phyloP scores from a whole-genome alignment of 129 eudicot genomes.

The Solidago caesia region DNA sequence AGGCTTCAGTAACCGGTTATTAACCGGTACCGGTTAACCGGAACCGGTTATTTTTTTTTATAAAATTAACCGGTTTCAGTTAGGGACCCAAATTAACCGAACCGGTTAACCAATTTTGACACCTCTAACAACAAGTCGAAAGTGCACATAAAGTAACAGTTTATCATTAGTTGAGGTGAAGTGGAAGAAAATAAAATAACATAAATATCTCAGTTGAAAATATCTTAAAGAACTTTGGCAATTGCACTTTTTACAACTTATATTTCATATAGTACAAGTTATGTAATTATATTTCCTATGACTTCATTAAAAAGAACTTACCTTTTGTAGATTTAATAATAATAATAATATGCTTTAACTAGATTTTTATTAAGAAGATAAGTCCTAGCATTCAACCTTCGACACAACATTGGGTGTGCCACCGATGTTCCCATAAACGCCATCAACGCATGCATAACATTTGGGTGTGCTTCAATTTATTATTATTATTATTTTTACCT shows the following conservation, averaged over 20 bases:
- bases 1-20: too few relatives aligned
- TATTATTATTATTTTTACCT: not conserved
- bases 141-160: too few relatives aligned
- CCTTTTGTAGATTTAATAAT: not conserved
- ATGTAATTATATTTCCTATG: too few relatives aligned
- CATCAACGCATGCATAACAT: constrained; percentile 11
- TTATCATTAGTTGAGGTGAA: not conserved
- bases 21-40: too few relatives aligned
- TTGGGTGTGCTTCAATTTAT: not conserved
- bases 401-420: not conserved
- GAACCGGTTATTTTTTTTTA: too few relatives aligned
- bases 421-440: not conserved
- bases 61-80: too few relatives aligned
- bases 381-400: not conserved
- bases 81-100: too few relatives aligned
- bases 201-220: not conserved
- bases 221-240: constrained; percentile 1
- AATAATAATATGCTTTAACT: not conserved
- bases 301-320: not conserved
- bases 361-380: constrained; percentile 2
- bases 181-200: too few relatives aligned
- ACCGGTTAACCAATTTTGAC: too few relatives aligned
- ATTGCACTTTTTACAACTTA: constrained; percentile 3
- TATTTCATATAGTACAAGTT: constrained; percentile 1
- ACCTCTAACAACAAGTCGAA: too few relatives aligned